These are phyloP conservation scores for Danielozyma ontarioensis DNA, from an alignment of 805 yeast genomes.

Conservation along the genomic window DNA sequence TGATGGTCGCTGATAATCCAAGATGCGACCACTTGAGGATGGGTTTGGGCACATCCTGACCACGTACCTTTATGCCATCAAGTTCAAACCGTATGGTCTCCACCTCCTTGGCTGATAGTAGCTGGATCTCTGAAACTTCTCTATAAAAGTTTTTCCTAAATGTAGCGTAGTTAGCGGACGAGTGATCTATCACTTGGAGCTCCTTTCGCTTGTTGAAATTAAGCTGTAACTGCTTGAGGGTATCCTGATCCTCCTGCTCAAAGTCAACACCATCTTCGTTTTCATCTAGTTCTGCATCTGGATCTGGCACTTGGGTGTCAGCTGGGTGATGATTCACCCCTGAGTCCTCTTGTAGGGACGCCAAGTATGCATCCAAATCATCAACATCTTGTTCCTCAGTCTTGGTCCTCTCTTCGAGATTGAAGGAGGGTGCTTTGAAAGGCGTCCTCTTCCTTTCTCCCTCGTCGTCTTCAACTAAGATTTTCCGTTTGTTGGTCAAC, in stretches of 20 bases:
- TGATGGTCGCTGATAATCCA: conserved; percentile 62
- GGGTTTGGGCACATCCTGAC: conserved; percentile 57
- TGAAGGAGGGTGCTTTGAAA: conserved; percentile 9
- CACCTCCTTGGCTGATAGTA: conserved; percentile 51
- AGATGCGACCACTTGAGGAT: conserved; percentile 74
- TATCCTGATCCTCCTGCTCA: conserved; percentile 19
- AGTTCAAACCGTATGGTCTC: conserved; percentile 44
- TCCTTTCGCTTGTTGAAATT: conserved; percentile 41
- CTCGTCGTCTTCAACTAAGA: conserved; percentile 15
- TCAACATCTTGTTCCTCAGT: too few relatives aligned
- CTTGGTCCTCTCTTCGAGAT: too few relatives aligned
- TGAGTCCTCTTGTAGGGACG: conserved; percentile 2
- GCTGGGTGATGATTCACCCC: conserved; percentile 4
- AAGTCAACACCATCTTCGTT: conserved; percentile 13
- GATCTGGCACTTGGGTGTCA: conserved; percentile 2
- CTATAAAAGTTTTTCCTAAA: conserved; percentile 60
- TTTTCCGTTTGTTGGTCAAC: conserved; percentile 1
- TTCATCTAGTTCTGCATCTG: conserved; percentile 36
- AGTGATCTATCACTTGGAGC: conserved; percentile 44
- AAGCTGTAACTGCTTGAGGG: conserved; percentile 32
- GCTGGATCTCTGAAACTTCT: conserved; percentile 50
- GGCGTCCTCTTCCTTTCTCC: conserved; percentile 23
- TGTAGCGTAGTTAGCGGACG: conserved; percentile 41
- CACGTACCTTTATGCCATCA: conserved; percentile 67
- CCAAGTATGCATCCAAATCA: background rate